Base-by-base conservation (phyloP, 345 rosid genomes). In the Microcos paniculata region DNA sequence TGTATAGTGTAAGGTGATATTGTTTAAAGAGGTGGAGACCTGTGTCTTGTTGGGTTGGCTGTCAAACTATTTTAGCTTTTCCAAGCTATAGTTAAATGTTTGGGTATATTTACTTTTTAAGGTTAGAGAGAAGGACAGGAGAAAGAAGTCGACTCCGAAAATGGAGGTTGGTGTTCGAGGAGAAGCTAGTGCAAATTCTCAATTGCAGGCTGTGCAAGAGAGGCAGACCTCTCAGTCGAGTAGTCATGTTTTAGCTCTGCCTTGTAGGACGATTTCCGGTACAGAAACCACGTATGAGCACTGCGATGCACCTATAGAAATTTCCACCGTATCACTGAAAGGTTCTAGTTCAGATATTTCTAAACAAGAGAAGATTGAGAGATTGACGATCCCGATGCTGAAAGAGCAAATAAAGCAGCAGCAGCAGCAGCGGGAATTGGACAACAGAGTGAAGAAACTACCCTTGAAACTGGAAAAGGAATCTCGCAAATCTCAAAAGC, bases 401-500 rank as follows among this genome's bases (percentile, higher is more conserved):
- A 81, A 78, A 62, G 79, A 81, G 46, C 76, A 53, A 73, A 77
- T 15, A 35, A 73, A 69, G 71, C 80, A 62, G 76, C 77, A 78
- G 56, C n/a, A n/a, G n/a, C 51, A 80, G 38, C 59, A 58, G 59
- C 58, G 49, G 45, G 78, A 81, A 43, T 26, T 55, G 0, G 80
- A 77, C 63, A 74, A 62, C 57, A 62, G 76, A 38, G 64, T 30
- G 31, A 71, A 42, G 43, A 81, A 74, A 70, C 19, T 52, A 45
- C 75, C 84, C 31, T 55, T 66, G 24, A 81, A 71, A 48, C 43
- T 31, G 16, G 76, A 43, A 45, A 82, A 66, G 66, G 75, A 72
- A 71, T 33, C 81, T 71, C 62, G 28, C 19, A 74, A 81, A 51
- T 56, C 76, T 35, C 64, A 48, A 2, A 81, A 77, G 69, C 76